Evolutionary conservation across 306 rosid genomes (phyloP).

Genomic region (Sindora glabra): DNA sequence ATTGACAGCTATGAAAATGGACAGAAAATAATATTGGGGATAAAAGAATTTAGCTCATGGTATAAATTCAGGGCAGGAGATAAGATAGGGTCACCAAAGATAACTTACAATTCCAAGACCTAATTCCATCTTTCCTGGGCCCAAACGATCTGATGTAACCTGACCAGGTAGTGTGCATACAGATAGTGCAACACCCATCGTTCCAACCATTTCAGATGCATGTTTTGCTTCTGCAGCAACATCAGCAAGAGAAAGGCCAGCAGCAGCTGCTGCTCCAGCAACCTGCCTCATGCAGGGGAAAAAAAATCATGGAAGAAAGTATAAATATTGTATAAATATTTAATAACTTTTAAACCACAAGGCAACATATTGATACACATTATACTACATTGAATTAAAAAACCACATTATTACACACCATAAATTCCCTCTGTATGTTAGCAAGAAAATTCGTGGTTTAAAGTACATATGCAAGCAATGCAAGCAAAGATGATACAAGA

Average conservation of each 20-base stretch:
- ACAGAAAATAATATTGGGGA: no score
- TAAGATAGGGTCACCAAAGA: neutral
- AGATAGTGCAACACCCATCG: slow-evolving; percentile 90
- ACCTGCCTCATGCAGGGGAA: slow-evolving; percentile 52
- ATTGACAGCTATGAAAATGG: no score
- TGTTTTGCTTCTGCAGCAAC: slow-evolving; percentile 80
- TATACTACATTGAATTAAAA: neutral
- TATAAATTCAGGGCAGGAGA: no score
- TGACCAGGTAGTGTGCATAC: slow-evolving; percentile 86
- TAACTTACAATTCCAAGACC: slow-evolving; percentile 94
- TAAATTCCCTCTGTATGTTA: neutral
- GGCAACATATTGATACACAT: neutral
- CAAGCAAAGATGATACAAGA: slow-evolving; percentile 11
- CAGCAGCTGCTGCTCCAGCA: slow-evolving; percentile 97
- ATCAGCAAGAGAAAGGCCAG: slow-evolving; percentile 67
- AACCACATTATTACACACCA: neutral
- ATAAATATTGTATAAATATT: neutral
- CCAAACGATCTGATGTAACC: slow-evolving; percentile 81
- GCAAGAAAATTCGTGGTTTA: neutral
- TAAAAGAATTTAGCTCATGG: no score
- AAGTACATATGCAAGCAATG: neutral
- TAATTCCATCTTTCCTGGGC: slow-evolving; percentile 85
- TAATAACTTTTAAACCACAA: neutral
- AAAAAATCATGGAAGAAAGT: no score
- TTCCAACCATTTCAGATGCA: slow-evolving; percentile 88